phyloP scores from a whole-genome alignment of 805 yeast species.

The Debaryomyces maramus region DNA sequence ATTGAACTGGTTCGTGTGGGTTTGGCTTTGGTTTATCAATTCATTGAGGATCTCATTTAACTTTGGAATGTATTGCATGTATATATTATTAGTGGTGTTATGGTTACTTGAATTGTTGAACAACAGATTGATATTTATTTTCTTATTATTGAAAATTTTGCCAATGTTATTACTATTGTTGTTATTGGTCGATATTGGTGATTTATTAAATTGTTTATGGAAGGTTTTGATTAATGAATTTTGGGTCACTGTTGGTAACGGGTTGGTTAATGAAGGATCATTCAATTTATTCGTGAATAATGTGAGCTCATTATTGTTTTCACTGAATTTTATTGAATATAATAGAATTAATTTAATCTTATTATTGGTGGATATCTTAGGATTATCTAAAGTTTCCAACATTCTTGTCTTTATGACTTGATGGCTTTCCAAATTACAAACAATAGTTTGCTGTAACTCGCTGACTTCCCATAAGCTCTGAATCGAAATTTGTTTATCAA shows the following conservation, averaged over 20 bases:
- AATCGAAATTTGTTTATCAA: conserved; percentile 68
- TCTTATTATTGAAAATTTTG: conserved; percentile 32
- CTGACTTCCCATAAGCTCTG: conserved; percentile 78
- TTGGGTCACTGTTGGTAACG: conserved; percentile 36
- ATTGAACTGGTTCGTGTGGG: conserved; percentile 10
- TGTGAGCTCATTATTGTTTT: conserved; percentile 21
- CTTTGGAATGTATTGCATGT: conserved; percentile 88
- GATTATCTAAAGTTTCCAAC: conserved; percentile 48
- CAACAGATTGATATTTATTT: conserved; percentile 31
- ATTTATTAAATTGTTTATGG: conserved; percentile 21
- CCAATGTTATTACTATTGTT: conserved; percentile 20
- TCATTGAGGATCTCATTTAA: conserved; percentile 45
- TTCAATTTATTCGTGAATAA: conserved; percentile 26
- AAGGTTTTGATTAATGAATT: conserved; percentile 31
- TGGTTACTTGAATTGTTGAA: conserved; percentile 24
- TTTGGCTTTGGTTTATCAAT: conserved; percentile 16
- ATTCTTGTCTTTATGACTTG: conserved; percentile 50
- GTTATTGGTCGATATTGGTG: conserved; percentile 8
- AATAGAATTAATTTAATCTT: conserved; percentile 74
- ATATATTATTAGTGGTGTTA: conserved; percentile 60
- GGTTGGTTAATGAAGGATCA: conserved; percentile 29
- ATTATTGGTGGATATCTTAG: conserved; percentile 47
- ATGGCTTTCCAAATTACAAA: conserved; percentile 49
- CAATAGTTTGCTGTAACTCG: conserved; percentile 84
- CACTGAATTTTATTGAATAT: conserved; percentile 61